Percentiles rank a stretch among this genome's conserved stretches.
Conservation (phyloP, 495 filamentous ascomycete genomes). For the Penicillium soppii region DNA sequence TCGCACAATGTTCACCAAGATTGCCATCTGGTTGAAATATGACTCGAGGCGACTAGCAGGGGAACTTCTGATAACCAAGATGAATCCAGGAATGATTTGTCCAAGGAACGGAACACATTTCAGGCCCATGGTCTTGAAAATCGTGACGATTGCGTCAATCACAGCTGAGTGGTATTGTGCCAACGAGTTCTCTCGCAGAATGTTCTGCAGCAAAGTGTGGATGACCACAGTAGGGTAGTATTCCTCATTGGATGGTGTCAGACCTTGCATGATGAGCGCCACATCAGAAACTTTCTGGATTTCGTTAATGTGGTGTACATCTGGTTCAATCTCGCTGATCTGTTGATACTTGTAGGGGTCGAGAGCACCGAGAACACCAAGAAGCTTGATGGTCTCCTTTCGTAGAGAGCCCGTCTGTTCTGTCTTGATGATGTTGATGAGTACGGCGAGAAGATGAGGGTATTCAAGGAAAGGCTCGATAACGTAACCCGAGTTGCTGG, state of each 20-base stretch:
- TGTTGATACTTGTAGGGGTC: conserved; percentile 94
- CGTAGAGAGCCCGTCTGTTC: conserved; percentile 80
- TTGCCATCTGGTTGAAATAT: conserved; percentile 94
- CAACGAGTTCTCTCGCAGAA: conserved; percentile 85
- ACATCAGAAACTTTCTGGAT: conserved; percentile 81
- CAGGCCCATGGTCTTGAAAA: conserved; percentile 91
- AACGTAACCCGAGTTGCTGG: conserved; percentile 94
- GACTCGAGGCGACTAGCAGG: conserved; percentile 74
- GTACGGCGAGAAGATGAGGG: conserved; percentile 83
- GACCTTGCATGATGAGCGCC: conserved; percentile 92
- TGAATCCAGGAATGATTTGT: conserved; percentile 90
- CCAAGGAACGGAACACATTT: conserved; percentile 94
- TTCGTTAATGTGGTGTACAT: conserved; percentile 52
- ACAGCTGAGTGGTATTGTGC: conserved; percentile 88
- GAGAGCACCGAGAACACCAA: conserved; percentile 93
- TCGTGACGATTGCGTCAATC: conserved; percentile 98
- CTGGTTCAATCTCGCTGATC: conserved; percentile 48
- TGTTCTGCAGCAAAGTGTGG: conserved; percentile 81
- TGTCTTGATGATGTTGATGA: conserved; percentile 90
- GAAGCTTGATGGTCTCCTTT: conserved; percentile 91
- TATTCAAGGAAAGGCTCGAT: conserved; percentile 96
- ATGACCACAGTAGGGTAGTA: conserved; percentile 99
- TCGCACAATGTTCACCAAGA: conserved; percentile 89
- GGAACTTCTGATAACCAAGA: conserved; percentile 78
- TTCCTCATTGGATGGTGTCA: conserved; percentile 96